A percentile compares a stretch with the other conserved stretches of the same genome.
phyloP scores from a whole-genome alignment of 2,329 filamentous ascomycete genomes.

The Penicillium palitans region DNA sequence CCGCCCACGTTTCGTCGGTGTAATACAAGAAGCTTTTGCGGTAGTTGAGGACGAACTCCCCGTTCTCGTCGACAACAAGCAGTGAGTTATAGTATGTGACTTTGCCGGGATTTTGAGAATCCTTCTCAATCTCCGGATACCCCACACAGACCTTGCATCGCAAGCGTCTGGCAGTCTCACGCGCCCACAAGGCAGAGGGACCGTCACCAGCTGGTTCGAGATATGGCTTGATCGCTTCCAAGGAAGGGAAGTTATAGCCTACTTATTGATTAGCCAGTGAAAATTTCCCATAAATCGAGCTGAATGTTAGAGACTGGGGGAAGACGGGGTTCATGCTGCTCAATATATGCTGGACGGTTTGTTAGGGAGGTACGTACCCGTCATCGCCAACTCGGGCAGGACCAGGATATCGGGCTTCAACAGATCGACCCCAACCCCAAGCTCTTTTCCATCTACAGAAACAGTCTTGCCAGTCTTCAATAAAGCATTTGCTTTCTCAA shows the following conservation, averaged over 20 bases:
- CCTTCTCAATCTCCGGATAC: conserved; percentile 56
- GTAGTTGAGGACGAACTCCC: conserved; percentile 59
- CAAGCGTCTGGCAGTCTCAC: conserved; percentile 54
- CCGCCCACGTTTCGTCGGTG: conserved; percentile 65
- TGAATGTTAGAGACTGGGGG: not conserved
- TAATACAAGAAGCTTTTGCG: conserved; percentile 67
- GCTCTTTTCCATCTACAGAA: conserved; percentile 12
- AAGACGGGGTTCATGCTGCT: not conserved
- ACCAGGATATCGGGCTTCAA: conserved; percentile 57
- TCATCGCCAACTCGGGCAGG: conserved; percentile 63
- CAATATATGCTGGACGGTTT: not conserved
- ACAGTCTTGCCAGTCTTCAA: conserved; percentile 37
- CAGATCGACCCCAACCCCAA: conserved; percentile 22
- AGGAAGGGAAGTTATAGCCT: conserved; percentile 65
- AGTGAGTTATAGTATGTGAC: conserved; percentile 58
- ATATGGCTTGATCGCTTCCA: conserved; percentile 58
- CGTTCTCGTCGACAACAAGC: conserved; percentile 57
- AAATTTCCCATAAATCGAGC: not conserved
- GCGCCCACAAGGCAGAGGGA: conserved; percentile 59
- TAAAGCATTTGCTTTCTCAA: conserved; percentile 45
- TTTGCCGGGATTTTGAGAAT: conserved; percentile 1
- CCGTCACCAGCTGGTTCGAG: conserved; percentile 60
- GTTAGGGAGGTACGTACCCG: conserved; percentile 44
- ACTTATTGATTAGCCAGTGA: conserved; percentile 3
- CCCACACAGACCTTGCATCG: conserved; percentile 63